Conservation (phyloP, 2,329 filamentous ascomycete genomes). For the Fusarium nodosum region DNA sequence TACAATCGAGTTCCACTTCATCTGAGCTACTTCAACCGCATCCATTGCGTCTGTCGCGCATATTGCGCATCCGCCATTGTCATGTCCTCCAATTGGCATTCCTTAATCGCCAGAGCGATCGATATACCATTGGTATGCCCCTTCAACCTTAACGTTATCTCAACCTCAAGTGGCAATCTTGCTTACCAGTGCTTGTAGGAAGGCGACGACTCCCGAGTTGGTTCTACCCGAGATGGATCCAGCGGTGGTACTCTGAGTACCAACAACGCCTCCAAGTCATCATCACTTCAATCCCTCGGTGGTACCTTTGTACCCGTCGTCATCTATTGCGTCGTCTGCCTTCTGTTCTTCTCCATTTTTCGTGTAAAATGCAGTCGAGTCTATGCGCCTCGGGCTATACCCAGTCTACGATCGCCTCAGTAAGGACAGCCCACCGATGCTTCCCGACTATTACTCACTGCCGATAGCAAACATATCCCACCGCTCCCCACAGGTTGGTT, state of each 20-base stretch:
- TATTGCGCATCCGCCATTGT: background rate
- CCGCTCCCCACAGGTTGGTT: constrained; percentile 71
- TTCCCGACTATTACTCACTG: constrained; percentile 33
- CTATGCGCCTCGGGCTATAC: constrained; percentile 67
- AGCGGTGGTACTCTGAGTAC: constrained; percentile 55
- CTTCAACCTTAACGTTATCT: constrained; percentile 12
- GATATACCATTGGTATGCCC: constrained; percentile 34
- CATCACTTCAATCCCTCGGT: constrained; percentile 56
- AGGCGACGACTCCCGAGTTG: constrained; percentile 53
- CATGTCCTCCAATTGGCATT: constrained; percentile 33
- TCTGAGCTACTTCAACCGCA: background rate
- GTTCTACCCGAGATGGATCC: constrained; percentile 54
- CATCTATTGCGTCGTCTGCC: constrained; percentile 64
- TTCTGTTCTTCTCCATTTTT: constrained; percentile 63
- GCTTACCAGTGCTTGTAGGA: constrained; percentile 24
- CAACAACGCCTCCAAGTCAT: constrained; percentile 51
- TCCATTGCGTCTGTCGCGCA: background rate
- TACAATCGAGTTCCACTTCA: constrained; percentile 1
- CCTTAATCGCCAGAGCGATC: constrained; percentile 33
- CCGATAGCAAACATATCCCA: constrained; percentile 68
- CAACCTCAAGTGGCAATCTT: background rate
- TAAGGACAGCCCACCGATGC: constrained; percentile 41
- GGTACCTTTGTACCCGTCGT: constrained; percentile 68
- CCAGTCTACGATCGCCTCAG: constrained; percentile 62
- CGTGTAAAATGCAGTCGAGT: constrained; percentile 65